Base-by-base conservation (phyloP, 176 grass and related monocot species). In the Rhynchospora breviuscula region DNA sequence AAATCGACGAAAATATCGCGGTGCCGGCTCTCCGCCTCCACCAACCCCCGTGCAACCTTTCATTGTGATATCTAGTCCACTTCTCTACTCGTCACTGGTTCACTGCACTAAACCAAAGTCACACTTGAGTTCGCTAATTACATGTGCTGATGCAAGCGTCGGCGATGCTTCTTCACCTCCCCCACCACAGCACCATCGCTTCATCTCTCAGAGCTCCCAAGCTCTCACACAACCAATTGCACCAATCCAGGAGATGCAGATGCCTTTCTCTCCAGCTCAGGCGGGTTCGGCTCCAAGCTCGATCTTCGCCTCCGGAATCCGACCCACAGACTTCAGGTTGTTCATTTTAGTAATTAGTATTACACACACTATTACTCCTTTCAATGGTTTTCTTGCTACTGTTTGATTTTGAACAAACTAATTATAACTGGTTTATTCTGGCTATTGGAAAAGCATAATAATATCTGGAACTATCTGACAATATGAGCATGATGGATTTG, bases 261-360 rank as follows among this genome's bases (percentile, higher is more conserved):
- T 76, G 66, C 54, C 12, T 46, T 67, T 59, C 73, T 40, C 43
- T 82, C 12, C 8, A 79, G 8, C 58, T 69, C 51, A 71, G 60
- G 72, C 72, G 58, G n/a, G 33, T 33, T 21, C 48, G 48, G 3
- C 45, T 23, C 43, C 79, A 40, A 6, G 40, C 64, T 5, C 19
- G 19, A 52, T 67, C 22, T 10, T 7, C 21, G 44, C 60, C 22
- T 11, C 80, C 80, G 15, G 63, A 65, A 47, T 82, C 80, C 80
- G 80, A 82, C 8, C 80, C 80, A 1, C 80, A 82, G 19, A 63
- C 80, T 10, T 82, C 80, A 31, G 80, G 80, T 82, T n/a, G 13
- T 0, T 74, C 45, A n/a, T 74, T 25, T 31, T 65, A 31, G 22
- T 65, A 12, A 31, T 65, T n/a, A n/a, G n/a, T n/a, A n/a, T n/a